Evolutionary conservation across 192 early-diverging fungal genomes (phyloP).

Genomic region (Glomus cerebriforme): DNA sequence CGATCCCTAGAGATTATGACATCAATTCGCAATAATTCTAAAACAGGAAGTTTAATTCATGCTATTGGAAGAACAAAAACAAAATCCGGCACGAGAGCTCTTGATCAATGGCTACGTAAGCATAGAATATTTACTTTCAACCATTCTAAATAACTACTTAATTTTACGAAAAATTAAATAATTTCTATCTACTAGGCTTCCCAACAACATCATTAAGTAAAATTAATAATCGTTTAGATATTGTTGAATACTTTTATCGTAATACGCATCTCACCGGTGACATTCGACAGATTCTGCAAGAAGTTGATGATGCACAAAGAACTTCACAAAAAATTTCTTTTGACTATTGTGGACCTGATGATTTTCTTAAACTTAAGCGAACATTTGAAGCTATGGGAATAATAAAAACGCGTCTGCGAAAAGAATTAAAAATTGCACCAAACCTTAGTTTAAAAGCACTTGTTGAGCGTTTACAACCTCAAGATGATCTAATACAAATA

Average conservation of each 20-base stretch:
- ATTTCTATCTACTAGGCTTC: slow-evolving; percentile 44
- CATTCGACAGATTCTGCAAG: slow-evolving; percentile 50
- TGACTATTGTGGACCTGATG: slow-evolving; percentile 60
- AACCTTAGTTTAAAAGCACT: slow-evolving; percentile 32
- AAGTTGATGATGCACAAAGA: slow-evolving; percentile 67
- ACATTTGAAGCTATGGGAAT: slow-evolving; percentile 57
- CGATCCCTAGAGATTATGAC: slow-evolving; percentile 75
- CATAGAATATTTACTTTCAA: background rate
- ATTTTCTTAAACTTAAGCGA: slow-evolving; percentile 60
- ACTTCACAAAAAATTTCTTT: slow-evolving; percentile 72
- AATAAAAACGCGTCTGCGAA: slow-evolving; percentile 40
- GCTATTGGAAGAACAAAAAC: slow-evolving; percentile 82
- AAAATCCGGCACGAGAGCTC: slow-evolving; percentile 71
- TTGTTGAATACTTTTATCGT: slow-evolving; percentile 71
- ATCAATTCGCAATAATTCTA: slow-evolving; percentile 52
- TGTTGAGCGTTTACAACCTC: slow-evolving; percentile 44
- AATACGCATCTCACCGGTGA: slow-evolving; percentile 57
- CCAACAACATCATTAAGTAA: slow-evolving; percentile 65
- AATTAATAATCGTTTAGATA: slow-evolving; percentile 72
- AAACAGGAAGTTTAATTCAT: slow-evolving; percentile 65
- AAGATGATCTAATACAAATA: slow-evolving; percentile 40
- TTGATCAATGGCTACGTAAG: slow-evolving; percentile 64
- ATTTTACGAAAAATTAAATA: background rate
- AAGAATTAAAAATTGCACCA: background rate
- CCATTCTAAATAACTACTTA: background rate